Base-by-base conservation (phyloP, 192 early-diverging fungal genomes). In the Dissophora globulifera region DNA sequence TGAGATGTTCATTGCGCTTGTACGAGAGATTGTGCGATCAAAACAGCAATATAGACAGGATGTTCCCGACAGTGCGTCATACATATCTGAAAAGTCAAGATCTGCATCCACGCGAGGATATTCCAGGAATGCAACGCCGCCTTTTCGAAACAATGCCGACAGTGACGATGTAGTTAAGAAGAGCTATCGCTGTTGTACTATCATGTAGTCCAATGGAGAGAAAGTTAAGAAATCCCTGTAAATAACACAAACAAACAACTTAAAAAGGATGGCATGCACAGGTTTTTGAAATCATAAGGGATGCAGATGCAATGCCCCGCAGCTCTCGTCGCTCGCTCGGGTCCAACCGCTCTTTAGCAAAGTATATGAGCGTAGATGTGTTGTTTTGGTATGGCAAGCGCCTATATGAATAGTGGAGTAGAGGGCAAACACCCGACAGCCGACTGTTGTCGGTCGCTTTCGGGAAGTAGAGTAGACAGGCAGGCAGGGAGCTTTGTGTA, bases 1-100 rank as follows among this genome's bases (percentile, higher is more conserved):
- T 25, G 63, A 67, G 15, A 62, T 67, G 50, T 52, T 76, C 29
- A 43, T 49, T 13, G 72, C 42, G 16, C 58, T 76, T 0, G 72
- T 76, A 0, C 72, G 64, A 9, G 58, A 65, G 25, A 62, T 76
- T 35, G 72, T 46, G 8, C 54, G 60, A 26, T 23, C 41, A 33
- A 43, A 32, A 19, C 30, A 45, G 19, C 1, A 43, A 23, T 16
- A n/a, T 17, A 40, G 52, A 22, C 25, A 55, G n/a, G 45, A 29
- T 8, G 3, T 10, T 16, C 20, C 3, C 1, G 17, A 41, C 23
- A 13, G 25, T 35, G 40, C 8, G 1, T 45, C 16, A 29, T 17
- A 3, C 29, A 5, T n/a, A 6, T 42, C 38, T 3, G 47, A n/a
- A 22, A 35, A 41, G 19, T 15, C 31, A 22, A 32, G 27, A 35